phyloP scores from a whole-genome alignment of 1,284 basidiomycete species.

The Baeospora myosura region DNA sequence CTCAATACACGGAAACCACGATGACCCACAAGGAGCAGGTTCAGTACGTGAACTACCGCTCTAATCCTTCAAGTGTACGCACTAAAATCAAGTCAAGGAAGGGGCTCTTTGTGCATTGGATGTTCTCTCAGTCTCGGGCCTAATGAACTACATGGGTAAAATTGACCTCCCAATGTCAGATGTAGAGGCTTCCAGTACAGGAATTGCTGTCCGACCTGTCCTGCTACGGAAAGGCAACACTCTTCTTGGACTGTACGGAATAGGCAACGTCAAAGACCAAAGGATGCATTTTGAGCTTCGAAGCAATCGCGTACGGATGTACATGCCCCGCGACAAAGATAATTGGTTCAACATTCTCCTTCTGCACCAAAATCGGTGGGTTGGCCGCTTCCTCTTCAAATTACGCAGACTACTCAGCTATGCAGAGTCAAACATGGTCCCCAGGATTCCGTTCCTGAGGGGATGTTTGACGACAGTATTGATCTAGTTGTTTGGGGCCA shows the following conservation, averaged over 20 bases:
- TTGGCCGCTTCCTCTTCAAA: background rate
- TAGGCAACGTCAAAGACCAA: conserved; percentile 95
- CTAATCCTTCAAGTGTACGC: conserved; percentile 3
- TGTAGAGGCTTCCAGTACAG: conserved; percentile 59
- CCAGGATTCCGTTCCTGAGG: conserved; percentile 89
- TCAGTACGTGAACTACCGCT: conserved; percentile 43
- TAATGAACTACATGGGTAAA: conserved; percentile 98
- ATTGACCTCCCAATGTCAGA: conserved; percentile 61
- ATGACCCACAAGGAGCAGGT: conserved; percentile 95
- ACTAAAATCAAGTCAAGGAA: conserved; percentile 45
- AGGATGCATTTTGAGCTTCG: conserved; percentile 94
- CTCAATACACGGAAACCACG: conserved; percentile 98
- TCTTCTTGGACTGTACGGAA: conserved; percentile 84
- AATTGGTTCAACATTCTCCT: conserved; percentile 95
- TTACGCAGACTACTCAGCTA: background rate
- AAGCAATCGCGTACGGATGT: conserved; percentile 93
- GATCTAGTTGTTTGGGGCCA: conserved; percentile 97
- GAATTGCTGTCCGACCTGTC: conserved; percentile 86
- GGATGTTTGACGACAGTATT: conserved; percentile 94
- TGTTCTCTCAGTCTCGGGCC: conserved; percentile 86
- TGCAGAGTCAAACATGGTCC: conserved; percentile 86
- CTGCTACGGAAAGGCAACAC: conserved; percentile 87
- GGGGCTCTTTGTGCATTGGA: conserved; percentile 95
- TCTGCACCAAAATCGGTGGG: conserved; percentile 91
- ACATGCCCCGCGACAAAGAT: conserved; percentile 83